A percentile compares a stretch with the other conserved stretches of the same genome.
Conservation (phyloP, 441 rosid genomes). For the Brassica hybrid region DNA sequence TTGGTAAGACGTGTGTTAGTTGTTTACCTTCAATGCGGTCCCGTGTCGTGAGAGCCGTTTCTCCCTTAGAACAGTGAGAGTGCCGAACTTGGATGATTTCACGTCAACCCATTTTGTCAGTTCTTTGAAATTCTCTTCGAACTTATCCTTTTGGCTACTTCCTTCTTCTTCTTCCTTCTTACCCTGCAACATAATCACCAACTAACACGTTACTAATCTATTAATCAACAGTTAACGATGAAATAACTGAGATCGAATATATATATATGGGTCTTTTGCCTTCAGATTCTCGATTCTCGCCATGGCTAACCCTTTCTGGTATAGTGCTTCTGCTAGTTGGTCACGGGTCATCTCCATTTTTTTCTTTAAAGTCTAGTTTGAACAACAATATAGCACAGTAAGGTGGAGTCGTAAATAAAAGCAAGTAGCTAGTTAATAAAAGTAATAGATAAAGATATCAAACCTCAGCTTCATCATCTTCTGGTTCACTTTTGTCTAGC, state of each 20-base stretch:
- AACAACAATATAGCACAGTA: conserved; percentile 3
- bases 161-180: conserved; percentile 46
- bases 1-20: not conserved
- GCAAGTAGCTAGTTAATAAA: conserved; percentile 8
- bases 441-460: conserved; percentile 7
- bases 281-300: conserved; percentile 66
- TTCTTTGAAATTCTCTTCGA: conserved; percentile 84
- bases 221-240: conserved; percentile 1
- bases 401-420: conserved; percentile 5
- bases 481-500: conserved; percentile 80
- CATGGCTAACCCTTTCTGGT: conserved; percentile 86
- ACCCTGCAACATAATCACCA: conserved; percentile 42
- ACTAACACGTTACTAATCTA: not conserved
- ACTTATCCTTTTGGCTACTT: conserved; percentile 55
- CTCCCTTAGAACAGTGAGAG: conserved; percentile 77
- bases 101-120: conserved; percentile 88
- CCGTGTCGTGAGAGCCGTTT: conserved; percentile 75
- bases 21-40: conserved; percentile 82
- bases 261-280: conserved; percentile 43
- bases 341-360: conserved; percentile 88
- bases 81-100: conserved; percentile 79
- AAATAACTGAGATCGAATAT: not conserved
- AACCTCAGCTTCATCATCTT: conserved; percentile 95
- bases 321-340: conserved; percentile 83
- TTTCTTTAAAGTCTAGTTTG: conserved; percentile 63